Evolutionary conservation across 805 yeast species (phyloP), one percentile per base, ranked within the genome.

Genomic region (Monosporozyma aerobia): DNA sequence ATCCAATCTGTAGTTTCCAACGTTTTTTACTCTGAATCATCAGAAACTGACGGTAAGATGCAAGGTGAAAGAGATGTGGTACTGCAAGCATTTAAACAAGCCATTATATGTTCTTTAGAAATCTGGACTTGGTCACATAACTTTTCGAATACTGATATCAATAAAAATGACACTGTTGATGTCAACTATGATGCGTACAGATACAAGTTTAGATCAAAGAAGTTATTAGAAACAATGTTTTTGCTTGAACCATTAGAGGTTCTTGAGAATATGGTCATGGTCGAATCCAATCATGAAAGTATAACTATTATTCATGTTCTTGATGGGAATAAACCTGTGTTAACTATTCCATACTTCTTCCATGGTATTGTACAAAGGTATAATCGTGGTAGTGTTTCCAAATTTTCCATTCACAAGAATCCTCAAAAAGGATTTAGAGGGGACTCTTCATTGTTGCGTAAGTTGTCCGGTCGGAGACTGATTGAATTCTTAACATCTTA

Each of bases 301-400:
- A 59, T 59, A 27, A 57, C 65, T 7, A 60, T 77, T 5, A 71
- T 81, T 11, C 89, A 87, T 64, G 83, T 86, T 2, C 69, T 90
- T 48, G 97, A 90, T 68, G 92, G 94, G 0, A 85, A 95, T 7
- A 79, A 87, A 57, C 86, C 95, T 0, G 86, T 82, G 53, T 60
- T 79, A 5, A 85, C 95, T 0, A 70, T 89, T 13, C 90, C 95
- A 0, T 77, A 79, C 58, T 69, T 90, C 4, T 73, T 87, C 57
- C 74, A 78, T 37, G 61, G 69, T 19, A 51, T 66, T 13, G 58
- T 66, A 7, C 44, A 51, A 40, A 61, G 70, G 39, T 62, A 61
- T 49, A 63, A 67, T 43, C 57, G 54, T 22, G 57, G 44, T 43
- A 50, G 61, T 5, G 51, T 56, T 13, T 47, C 56, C 0, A 61